These are phyloP conservation scores for Salix purpurea DNA, from an alignment of 345 rosid species.

Conservation along the genomic window DNA sequence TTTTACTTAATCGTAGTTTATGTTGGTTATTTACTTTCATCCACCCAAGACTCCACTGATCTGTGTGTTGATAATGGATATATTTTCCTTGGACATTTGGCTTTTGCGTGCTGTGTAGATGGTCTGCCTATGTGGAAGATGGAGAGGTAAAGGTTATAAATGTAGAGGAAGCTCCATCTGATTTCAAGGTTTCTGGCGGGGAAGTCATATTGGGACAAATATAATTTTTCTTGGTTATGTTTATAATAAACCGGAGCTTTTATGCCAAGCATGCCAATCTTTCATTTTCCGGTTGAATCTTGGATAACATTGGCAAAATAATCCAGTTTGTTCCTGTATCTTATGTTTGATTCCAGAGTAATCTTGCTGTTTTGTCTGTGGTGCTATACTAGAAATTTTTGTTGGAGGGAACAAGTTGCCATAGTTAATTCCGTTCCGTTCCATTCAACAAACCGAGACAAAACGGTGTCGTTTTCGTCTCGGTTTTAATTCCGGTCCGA, in stretches of 20 bases:
- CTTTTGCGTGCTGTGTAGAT: slow-evolving; percentile 36
- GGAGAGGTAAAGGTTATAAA: slow-evolving; percentile 76
- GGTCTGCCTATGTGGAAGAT: slow-evolving; percentile 87
- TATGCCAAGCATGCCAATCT: neutral
- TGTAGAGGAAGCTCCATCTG: slow-evolving; percentile 85
- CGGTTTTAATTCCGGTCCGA: too few relatives aligned
- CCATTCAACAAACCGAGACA: too few relatives aligned
- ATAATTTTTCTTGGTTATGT: slow-evolving; percentile 13
- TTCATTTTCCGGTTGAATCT: neutral
- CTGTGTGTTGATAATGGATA: neutral
- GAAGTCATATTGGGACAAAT: slow-evolving; percentile 79
- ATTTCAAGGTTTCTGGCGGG: slow-evolving; percentile 75
- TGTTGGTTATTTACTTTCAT: neutral
- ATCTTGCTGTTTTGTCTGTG: neutral
- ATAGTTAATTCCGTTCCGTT: too few relatives aligned
- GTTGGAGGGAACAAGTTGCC: neutral
- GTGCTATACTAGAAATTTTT: neutral
- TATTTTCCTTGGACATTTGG: neutral
- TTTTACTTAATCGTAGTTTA: neutral
- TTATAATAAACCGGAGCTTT: neutral
- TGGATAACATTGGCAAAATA: neutral
- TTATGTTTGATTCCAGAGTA: neutral
- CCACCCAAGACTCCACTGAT: neutral
- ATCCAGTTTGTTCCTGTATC: neutral
- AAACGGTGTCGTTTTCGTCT: too few relatives aligned